Base-by-base conservation (phyloP, 768 basidiomycete species). In the Xerocomus potaroensis region DNA sequence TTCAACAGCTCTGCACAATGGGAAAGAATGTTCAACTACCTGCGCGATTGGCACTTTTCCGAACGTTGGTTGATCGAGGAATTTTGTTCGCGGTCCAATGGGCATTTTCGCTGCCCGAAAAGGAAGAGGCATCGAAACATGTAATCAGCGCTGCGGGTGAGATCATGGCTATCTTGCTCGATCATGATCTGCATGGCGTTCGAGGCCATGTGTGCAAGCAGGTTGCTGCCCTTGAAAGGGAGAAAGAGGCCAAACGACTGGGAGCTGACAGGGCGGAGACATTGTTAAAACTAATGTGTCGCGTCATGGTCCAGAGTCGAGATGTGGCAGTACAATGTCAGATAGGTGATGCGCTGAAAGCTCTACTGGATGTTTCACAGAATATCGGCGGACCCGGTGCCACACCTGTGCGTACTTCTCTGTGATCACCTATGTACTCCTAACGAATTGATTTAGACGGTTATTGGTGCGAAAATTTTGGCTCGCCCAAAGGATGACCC, bases 1-100 rank as follows among this genome's bases (percentile, higher is more conserved):
- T 99, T 37, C 92, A 96, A 58, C 92, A 97, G 55, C 79, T 97
- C 8, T 89, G 90, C 59, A 76, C 84, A 47, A 94, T 99, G 89
- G 93, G 90, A 49, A 99, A 98, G 76, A 93, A 92, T 61, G 86
- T 97, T 8, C 95, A 97, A 63, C 75, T 96, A 15, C 84, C 87
- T 14, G 79, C 86, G 14, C 87, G 96, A 30, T 75, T 94, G 64
- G 72, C 80, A 3, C 78, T 98, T 9, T 98, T 95, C 70, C 84
- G 91, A 39, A 76, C 82, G 8, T 77, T 98, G 19, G 81, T 94
- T 41, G 92, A 96, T 51, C 80, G 87, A 6, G 95, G 92, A 2
- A 76, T 98, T 35, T 72, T 98, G 2, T 87, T 86, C 53, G 88
- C 87, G n/a, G 81, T 94, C 12, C 91, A 96, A 59, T 95, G 91